Evolutionary conservation across 495 filamentous ascomycete genomes (phyloP).

Genomic region (Aspergillus steynii): DNA sequence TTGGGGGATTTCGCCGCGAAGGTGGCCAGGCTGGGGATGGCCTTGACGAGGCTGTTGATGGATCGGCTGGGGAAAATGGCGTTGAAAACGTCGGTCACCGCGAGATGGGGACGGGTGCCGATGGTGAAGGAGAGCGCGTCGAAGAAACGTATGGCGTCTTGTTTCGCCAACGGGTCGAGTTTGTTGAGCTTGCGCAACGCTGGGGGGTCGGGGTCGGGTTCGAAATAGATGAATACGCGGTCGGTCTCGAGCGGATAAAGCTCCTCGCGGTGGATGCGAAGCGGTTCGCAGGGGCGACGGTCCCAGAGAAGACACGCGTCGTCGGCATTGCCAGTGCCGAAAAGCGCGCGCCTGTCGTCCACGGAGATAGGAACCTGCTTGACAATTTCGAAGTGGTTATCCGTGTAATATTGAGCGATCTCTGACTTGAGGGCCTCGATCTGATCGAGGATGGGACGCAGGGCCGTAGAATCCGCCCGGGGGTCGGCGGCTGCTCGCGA

Average conservation of each 20-base stretch:
- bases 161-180: constrained; percentile 12
- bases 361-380: constrained; percentile 18
- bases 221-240: constrained; percentile 37
- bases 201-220: constrained; percentile 30
- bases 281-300: constrained; percentile 58
- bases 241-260: constrained; percentile 49
- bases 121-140: constrained; percentile 28
- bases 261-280: constrained; percentile 52
- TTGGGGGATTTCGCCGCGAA: constrained; percentile 34
- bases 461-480: constrained; percentile 19
- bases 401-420: constrained; percentile 9
- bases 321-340: constrained; percentile 24
- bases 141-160: constrained; percentile 22
- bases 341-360: constrained; percentile 26
- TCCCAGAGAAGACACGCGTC: constrained; percentile 62
- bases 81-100: constrained; percentile 27
- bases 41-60: constrained; percentile 32
- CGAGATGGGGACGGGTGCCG: constrained; percentile 18
- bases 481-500: constrained; percentile 34
- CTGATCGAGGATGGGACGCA: constrained; percentile 34
- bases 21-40: constrained; percentile 32
- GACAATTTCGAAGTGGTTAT: constrained; percentile 26
- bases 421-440: constrained; percentile 16
- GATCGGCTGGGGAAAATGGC: constrained; percentile 27
- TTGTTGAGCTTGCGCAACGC: constrained; percentile 17